Base-by-base conservation (phyloP, 495 filamentous ascomycete genomes). In the Hypoxylon rickii region DNA sequence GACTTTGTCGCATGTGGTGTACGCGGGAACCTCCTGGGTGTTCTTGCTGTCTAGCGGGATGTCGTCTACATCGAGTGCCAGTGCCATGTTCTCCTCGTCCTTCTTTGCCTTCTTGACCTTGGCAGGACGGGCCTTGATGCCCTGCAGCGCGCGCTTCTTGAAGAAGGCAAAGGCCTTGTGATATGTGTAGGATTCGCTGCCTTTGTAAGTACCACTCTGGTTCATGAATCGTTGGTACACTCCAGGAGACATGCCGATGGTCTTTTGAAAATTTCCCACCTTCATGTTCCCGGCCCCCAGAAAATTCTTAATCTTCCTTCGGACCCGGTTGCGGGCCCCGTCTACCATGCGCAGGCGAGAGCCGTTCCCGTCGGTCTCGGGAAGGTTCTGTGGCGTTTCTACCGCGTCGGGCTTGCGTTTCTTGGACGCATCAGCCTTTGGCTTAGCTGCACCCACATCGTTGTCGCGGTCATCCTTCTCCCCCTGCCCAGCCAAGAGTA, bases 1-100 rank as follows among this genome's bases (percentile, higher is more conserved):
- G 21, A 83, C 60, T 37, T 77, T 73, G 55, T 83, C 74, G 58
- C 78, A 83, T 19, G 77, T 79, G 52, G 82, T 77, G 66, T 70
- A 79, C 26, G 81, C 67, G 7, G 55, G 61, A 3, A 82, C 73
- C 3, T 52, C 55, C 17, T 71, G 61, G 2, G 64, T 51, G 5
- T 69, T 65, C 39, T 78, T 74, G n/a, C 70, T 68, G 7, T 65
- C 60, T 3, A 76, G 54, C 22, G 70, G 51, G 20, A 78, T 55
- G 24, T 48, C 62, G 17, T 53, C 50, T n/a, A 69, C 37, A 37
- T 74, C 62, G n/a, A n/a, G n/a, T n/a, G n/a, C n/a, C 19, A 51
- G 57, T 6, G 17, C 10, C 13, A 46, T 42, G 12, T 38, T 44
- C 18, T 48, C 24, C 34, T 61, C 63, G 8, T 39, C 51, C 49